These are phyloP conservation scores for Globisporangium lucens DNA, from an alignment of 352 stramenopile species.

Conservation along the genomic window DNA sequence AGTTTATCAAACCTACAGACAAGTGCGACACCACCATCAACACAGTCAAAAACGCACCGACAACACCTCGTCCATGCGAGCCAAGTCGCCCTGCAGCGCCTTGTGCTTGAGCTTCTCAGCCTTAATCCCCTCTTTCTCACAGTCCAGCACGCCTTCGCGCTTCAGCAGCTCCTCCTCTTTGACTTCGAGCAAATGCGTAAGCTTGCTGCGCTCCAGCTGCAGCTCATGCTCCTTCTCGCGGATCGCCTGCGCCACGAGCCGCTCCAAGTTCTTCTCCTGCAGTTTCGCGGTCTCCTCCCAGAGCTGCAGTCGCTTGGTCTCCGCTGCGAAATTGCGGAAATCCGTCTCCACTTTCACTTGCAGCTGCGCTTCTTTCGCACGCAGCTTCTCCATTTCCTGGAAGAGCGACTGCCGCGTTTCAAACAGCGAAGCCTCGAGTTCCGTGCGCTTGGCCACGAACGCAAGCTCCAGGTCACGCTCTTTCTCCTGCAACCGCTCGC, in stretches of 20 bases:
- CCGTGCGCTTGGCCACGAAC: slow-evolving; percentile 43
- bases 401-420: slow-evolving; percentile 61
- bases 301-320: slow-evolving; percentile 44
- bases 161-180: slow-evolving; percentile 32
- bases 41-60: slow-evolving; percentile 2
- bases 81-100: slow-evolving; percentile 9
- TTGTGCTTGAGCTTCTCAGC: slow-evolving; percentile 13
- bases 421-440: slow-evolving; percentile 65
- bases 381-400: slow-evolving; percentile 59
- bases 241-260: slow-evolving; percentile 35
- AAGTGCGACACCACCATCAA: background rate
- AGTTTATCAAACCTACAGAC: background rate
- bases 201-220: slow-evolving; percentile 39
- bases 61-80: slow-evolving; percentile 16
- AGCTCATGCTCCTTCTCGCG: slow-evolving; percentile 48
- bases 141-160: slow-evolving; percentile 22
- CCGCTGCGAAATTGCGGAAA: slow-evolving; percentile 37
- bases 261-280: slow-evolving; percentile 47
- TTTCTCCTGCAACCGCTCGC: slow-evolving; percentile 46
- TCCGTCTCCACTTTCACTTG: slow-evolving; percentile 46
- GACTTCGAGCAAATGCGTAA: slow-evolving; percentile 24
- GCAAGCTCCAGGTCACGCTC: slow-evolving; percentile 58
- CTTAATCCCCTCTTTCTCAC: slow-evolving; percentile 5
- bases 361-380: slow-evolving; percentile 47
- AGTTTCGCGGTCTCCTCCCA: slow-evolving; percentile 42